A percentile compares a stretch with the other conserved stretches of the same genome.
Evolutionary conservation across 495 filamentous ascomycete genomes (phyloP).

Genomic region (Penicillium roqueforti): DNA sequence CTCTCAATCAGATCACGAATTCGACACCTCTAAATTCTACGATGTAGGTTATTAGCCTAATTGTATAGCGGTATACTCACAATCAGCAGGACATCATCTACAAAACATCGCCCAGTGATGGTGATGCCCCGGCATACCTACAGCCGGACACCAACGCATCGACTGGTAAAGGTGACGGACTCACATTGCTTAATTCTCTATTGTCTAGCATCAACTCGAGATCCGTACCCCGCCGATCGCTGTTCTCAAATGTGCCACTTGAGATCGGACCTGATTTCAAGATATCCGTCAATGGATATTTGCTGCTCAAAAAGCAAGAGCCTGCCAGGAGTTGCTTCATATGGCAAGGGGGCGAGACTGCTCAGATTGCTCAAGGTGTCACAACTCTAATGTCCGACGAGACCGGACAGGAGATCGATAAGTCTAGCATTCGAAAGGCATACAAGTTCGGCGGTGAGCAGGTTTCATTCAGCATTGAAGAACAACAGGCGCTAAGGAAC

Average conservation of each 20-base stretch:
- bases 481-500: conserved; percentile 67
- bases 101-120: conserved; percentile 54
- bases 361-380: conserved; percentile 70
- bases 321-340: conserved; percentile 78
- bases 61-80: background rate
- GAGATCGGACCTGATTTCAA: conserved; percentile 81
- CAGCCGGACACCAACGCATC: conserved; percentile 46
- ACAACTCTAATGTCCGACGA: conserved; percentile 72
- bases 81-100: conserved; percentile 72
- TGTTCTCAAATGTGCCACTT: conserved; percentile 79
- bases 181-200: conserved; percentile 75
- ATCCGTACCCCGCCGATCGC: conserved; percentile 78
- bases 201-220: conserved; percentile 88
- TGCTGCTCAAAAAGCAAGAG: conserved; percentile 76
- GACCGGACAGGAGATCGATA: conserved; percentile 69
- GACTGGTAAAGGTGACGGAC: conserved; percentile 61
- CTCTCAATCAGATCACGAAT: conserved; percentile 64
- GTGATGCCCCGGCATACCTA: conserved; percentile 58
- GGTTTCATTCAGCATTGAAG: conserved; percentile 78
- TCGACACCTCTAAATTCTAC: conserved; percentile 86
- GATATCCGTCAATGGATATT: conserved; percentile 91
- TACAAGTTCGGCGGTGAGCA: conserved; percentile 95
- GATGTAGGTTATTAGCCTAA: conserved; percentile 54
- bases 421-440: conserved; percentile 79
- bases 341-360: conserved; percentile 75